Conservation (phyloP, 345 rosid species). For the Aquilaria sinensis region DNA sequence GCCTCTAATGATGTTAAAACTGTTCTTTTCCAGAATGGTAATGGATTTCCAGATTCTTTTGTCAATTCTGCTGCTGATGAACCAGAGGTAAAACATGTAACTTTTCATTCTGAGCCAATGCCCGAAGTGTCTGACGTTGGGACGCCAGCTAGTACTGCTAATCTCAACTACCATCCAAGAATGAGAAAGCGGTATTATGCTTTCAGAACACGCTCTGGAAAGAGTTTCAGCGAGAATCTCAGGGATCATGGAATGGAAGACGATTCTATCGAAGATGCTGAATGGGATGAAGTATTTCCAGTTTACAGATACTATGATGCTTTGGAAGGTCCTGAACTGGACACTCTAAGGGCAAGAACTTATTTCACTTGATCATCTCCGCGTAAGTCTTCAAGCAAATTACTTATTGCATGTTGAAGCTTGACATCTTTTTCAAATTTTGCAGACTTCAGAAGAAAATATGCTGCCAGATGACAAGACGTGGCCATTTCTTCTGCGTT, state of each 20-base stretch:
- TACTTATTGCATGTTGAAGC: not conserved
- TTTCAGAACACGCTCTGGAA: slow-evolving; percentile 88
- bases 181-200: slow-evolving; percentile 47
- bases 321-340: slow-evolving; percentile 82
- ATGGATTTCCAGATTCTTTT: slow-evolving; percentile 10
- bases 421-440: not conserved
- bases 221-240: slow-evolving; percentile 48
- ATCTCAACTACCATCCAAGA: slow-evolving; percentile 25
- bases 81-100: slow-evolving; percentile 16
- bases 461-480: slow-evolving; percentile 68
- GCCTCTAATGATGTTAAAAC: slow-evolving; percentile 10
- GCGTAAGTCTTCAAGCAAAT: not conserved
- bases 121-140: slow-evolving; percentile 29
- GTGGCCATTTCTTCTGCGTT: slow-evolving; percentile 93
- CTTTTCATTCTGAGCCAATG: slow-evolving; percentile 62
- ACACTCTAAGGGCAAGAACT: slow-evolving; percentile 60
- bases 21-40: slow-evolving; percentile 14
- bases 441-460: slow-evolving; percentile 64
- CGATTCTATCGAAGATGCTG: slow-evolving; percentile 15
- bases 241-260: slow-evolving; percentile 18
- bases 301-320: slow-evolving; percentile 82
- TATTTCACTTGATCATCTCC: not conserved
- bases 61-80: not conserved
- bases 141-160: slow-evolving; percentile 1
- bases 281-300: slow-evolving; percentile 38